A percentile compares a stretch with the other conserved stretches of the same genome.
phyloP scores from a whole-genome alignment of 169 alveolate species.

The Cryptosporidium baileyi region DNA sequence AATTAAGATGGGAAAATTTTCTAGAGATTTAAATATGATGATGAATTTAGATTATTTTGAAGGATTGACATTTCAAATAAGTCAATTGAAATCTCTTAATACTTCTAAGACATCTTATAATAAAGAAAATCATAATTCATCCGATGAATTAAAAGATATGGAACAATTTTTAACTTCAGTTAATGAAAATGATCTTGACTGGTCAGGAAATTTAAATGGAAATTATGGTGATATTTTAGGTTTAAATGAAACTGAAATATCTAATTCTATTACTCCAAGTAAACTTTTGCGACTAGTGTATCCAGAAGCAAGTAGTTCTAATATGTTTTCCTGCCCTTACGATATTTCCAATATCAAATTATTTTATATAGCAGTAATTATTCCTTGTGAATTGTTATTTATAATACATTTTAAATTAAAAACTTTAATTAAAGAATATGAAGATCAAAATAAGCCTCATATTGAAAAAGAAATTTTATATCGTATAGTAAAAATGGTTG shows the following conservation, averaged over 20 bases:
- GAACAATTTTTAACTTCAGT: slow-evolving; percentile 53
- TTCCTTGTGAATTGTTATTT: slow-evolving; percentile 48
- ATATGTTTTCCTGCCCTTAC: slow-evolving; percentile 65
- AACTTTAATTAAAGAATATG: background rate
- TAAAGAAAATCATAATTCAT: background rate
- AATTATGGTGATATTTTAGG: background rate
- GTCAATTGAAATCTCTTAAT: slow-evolving; percentile 19
- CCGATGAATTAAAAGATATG: slow-evolving; percentile 27
- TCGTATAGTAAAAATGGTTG: slow-evolving; percentile 27
- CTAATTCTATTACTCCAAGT: slow-evolving; percentile 34
- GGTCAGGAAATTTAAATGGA: slow-evolving; percentile 24
- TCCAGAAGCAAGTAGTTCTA: slow-evolving; percentile 4
- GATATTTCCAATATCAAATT: slow-evolving; percentile 36
- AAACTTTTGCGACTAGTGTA: slow-evolving; percentile 39
- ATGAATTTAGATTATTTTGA: slow-evolving; percentile 56
- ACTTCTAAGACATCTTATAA: background rate
- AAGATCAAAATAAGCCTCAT: background rate
- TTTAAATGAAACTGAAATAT: background rate
- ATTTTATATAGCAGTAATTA: slow-evolving; percentile 5
- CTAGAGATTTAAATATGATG: slow-evolving; percentile 42
- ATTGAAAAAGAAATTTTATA: background rate
- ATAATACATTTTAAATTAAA: slow-evolving; percentile 4
- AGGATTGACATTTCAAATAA: slow-evolving; percentile 32
- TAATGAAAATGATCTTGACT: slow-evolving; percentile 36
- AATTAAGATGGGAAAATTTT: slow-evolving; percentile 28